Base-by-base conservation (phyloP, 2,329 filamentous ascomycete genomes). In the Trichoderma hamatum region DNA sequence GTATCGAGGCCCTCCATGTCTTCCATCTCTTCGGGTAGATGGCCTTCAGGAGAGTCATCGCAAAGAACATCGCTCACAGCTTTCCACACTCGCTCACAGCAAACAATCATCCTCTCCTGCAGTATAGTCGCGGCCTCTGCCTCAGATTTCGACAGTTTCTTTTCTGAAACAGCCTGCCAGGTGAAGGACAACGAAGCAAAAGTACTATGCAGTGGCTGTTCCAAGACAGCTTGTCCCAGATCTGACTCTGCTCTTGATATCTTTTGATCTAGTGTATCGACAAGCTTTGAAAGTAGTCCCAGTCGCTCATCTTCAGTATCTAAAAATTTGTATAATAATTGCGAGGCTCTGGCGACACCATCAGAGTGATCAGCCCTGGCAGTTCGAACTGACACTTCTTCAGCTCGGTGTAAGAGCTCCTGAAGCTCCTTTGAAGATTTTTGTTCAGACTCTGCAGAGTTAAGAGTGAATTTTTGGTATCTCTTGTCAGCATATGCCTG, bases 311-410 rank as follows among this genome's bases (percentile, higher is more conserved):
- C 75, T n/a, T 80, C 76, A 1, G 78, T 78, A 21, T 76, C 75
- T 16, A 86, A 82, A 76, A 89, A 87, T 51, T 83, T 82, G 75
- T 90, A 92, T 4, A 93, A 78, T 19, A 97, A 81, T 51, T 92
- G 89, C 70, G 90, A 91, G 3, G 90, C 84, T 65, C 93, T 89
- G 39, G 94, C 95, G 59, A 96, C 90, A 11, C 95, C 95, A 79
- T 99, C 95, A 1, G 94, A 94, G 77, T 97, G 93, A 76, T 98
- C 94, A 14, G 94, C 95, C 70, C 96, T 87, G 26, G 93, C 93
- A 5, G 93, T 97, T 30, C 82, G 83, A 26, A 89, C 84, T 69
- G 92, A 90, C 39, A 87, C 81, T 4, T 80, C 78, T 68, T 90
- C 86, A 1, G 88, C 87, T 66, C 83, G 83, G 1, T 71, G 73